Conservation (phyloP, 257 asterid genomes). For the Forsythia viridissima region DNA sequence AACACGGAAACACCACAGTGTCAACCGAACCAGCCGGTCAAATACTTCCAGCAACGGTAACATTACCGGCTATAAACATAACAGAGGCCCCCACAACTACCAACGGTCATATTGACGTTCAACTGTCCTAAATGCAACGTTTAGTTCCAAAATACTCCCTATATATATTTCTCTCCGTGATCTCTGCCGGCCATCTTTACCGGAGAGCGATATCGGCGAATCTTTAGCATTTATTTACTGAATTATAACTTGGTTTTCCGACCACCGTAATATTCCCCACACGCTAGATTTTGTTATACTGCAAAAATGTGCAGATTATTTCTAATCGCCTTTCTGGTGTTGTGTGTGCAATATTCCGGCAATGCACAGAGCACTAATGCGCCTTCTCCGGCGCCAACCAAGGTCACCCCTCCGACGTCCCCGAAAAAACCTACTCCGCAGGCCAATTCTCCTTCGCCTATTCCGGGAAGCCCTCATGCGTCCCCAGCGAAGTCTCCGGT, state of each 20-base stretch:
- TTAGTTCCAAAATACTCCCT: slow-evolving; percentile 20
- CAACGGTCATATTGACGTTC: slow-evolving; percentile 47
- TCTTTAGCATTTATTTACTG: neutral
- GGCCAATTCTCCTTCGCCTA: slow-evolving; percentile 36
- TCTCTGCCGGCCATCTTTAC: slow-evolving; percentile 16
- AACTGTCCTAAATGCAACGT: slow-evolving; percentile 41
- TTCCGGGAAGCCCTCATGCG: slow-evolving; percentile 38
- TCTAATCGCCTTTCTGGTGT: slow-evolving; percentile 32
- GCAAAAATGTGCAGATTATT: slow-evolving; percentile 35
- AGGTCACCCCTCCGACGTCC: slow-evolving; percentile 2
- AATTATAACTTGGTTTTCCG: neutral
- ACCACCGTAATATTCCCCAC: slow-evolving; percentile 28
- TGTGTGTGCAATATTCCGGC: slow-evolving; percentile 36
- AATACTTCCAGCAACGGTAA: slow-evolving; percentile 35
- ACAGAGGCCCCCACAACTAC: slow-evolving; percentile 13
- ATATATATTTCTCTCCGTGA: slow-evolving; percentile 18
- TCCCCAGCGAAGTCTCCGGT: slow-evolving; percentile 58
- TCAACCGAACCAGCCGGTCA: slow-evolving; percentile 28
- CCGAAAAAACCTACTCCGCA: slow-evolving; percentile 33
- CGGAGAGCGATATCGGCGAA: slow-evolving; percentile 20
- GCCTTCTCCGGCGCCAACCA: slow-evolving; percentile 62
- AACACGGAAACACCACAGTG: too few species aligned
- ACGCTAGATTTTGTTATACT: neutral
- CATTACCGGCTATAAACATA: slow-evolving; percentile 19
- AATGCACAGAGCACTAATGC: slow-evolving; percentile 47